Percentiles rank a stretch among this genome's conserved stretches.
phyloP scores from a whole-genome alignment of 345 rosid genomes.

The Adansonia digitata region DNA sequence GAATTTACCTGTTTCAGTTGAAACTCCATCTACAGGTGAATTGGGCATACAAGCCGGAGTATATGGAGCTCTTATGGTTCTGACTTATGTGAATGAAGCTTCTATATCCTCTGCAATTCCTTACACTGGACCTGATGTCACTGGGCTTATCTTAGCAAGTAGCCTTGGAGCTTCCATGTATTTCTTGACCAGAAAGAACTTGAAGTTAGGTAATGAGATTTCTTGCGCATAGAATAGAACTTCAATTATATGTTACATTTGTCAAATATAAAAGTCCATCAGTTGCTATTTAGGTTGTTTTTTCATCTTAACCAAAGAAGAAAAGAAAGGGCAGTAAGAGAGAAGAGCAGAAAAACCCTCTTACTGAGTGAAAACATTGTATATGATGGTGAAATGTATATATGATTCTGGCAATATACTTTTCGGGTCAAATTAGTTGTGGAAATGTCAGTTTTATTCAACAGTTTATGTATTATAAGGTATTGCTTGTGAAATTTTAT shows the following conservation, averaged over 20 bases:
- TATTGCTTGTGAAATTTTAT: not conserved
- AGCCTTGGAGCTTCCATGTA: slow-evolving; percentile 93
- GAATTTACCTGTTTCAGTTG: slow-evolving; percentile 58
- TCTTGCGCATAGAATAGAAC: not conserved
- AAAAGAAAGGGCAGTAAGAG: not conserved
- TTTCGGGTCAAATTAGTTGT: not conserved
- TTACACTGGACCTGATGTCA: slow-evolving; percentile 73
- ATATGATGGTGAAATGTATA: not conserved
- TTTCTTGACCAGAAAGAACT: slow-evolving; percentile 78
- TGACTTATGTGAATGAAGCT: slow-evolving; percentile 74
- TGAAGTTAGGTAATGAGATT: slow-evolving; percentile 63
- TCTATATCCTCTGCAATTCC: slow-evolving; percentile 42
- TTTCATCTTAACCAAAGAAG: not conserved
- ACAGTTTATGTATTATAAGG: not conserved
- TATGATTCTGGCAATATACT: not conserved
- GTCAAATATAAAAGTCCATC: not conserved
- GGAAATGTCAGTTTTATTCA: too few relatives aligned
- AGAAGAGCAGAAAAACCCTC: not conserved
- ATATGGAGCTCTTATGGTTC: slow-evolving; percentile 81
- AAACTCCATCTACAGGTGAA: slow-evolving; percentile 63
- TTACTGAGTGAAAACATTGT: not conserved
- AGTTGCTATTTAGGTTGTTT: not conserved
- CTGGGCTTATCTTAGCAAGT: slow-evolving; percentile 67
- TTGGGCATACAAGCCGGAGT: slow-evolving; percentile 85
- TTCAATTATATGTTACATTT: not conserved